Evolutionary conservation across 371 early-diverging fungal species (phyloP).

Genomic region (Rhizopus delemar): DNA sequence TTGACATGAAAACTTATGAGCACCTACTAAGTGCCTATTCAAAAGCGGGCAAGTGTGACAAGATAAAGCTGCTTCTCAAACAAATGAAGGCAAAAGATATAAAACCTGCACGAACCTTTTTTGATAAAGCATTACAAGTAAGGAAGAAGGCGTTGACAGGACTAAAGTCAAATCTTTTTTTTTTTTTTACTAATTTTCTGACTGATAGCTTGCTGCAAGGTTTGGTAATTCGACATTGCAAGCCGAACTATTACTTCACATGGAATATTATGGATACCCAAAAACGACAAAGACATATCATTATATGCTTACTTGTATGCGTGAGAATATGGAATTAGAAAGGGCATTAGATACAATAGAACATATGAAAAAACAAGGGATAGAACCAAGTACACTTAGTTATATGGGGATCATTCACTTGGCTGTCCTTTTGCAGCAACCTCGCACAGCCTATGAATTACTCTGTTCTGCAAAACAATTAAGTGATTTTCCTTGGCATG

Average conservation of each 20-base stretch:
- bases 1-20: conserved; percentile 26
- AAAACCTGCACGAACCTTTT: conserved; percentile 16
- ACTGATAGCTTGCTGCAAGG: conserved; percentile 27
- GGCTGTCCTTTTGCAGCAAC: conserved; percentile 22
- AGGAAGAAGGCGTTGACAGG: not conserved
- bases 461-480: conserved; percentile 44
- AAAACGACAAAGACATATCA: conserved; percentile 24
- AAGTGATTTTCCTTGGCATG: conserved; percentile 28
- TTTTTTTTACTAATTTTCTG: not conserved
- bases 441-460: conserved; percentile 35
- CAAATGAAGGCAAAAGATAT: conserved; percentile 26
- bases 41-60: conserved; percentile 12
- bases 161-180: not conserved
- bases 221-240: conserved; percentile 25
- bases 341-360: conserved; percentile 43
- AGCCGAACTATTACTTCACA: conserved; percentile 26
- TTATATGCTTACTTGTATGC: conserved; percentile 30
- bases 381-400: conserved; percentile 14
- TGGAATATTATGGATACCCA: conserved; percentile 23
- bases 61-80: conserved; percentile 19
- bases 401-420: conserved; percentile 25
- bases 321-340: conserved; percentile 43
- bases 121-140: conserved; percentile 37
- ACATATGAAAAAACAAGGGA: conserved; percentile 26
- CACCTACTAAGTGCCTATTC: conserved; percentile 31